Percentiles rank a stretch among this genome's conserved stretches.
phyloP scores from a whole-genome alignment of 441 rosid species.

The Eutrema salsugineum region DNA sequence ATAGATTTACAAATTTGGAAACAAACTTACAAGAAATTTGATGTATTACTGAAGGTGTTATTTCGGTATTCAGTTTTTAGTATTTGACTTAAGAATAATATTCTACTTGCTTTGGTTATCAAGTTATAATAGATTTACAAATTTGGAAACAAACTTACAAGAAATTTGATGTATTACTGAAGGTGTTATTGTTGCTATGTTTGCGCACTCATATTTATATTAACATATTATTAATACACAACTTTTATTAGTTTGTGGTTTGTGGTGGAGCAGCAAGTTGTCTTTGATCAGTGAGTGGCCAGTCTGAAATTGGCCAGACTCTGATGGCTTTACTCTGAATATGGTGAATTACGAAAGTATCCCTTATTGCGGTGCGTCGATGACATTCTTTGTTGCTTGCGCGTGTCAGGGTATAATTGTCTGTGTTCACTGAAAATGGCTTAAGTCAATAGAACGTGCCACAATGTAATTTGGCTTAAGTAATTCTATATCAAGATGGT shows the following conservation, averaged over 20 bases:
- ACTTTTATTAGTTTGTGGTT: neutral
- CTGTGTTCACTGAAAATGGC: neutral
- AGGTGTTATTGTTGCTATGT: neutral
- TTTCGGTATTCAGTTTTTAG: neutral
- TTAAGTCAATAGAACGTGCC: constrained; percentile 7
- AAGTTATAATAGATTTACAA: neutral
- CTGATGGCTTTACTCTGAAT: constrained; percentile 7
- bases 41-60: neutral
- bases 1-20: neutral
- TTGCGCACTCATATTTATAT: neutral
- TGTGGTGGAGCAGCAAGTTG: constrained; percentile 18
- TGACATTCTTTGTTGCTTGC: constrained; percentile 3
- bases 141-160: neutral
- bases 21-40: neutral
- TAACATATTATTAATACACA: neutral
- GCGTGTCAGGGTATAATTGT: constrained; percentile 22
- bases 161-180: neutral
- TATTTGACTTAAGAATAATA: neutral
- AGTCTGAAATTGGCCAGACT: constrained; percentile 1
- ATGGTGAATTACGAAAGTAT: neutral
- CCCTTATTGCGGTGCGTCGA: neutral
- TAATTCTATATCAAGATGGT: neutral
- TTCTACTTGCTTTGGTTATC: neutral
- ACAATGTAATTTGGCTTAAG: neutral
- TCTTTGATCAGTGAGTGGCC: constrained; percentile 16